phyloP scores from a whole-genome alignment of 441 rosid genomes.

The Jatropha multifida region DNA sequence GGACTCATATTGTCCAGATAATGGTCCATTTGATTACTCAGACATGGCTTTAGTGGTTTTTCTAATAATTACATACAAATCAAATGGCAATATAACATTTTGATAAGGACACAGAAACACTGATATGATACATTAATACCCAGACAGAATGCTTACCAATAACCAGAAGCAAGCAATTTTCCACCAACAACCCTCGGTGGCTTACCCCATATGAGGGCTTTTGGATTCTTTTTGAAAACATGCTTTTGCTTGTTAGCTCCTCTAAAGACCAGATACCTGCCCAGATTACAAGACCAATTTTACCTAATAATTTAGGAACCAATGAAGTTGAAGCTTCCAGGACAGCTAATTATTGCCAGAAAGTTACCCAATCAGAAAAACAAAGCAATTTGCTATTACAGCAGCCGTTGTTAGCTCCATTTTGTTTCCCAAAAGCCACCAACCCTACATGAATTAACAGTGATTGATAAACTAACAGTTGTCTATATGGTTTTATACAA shows the following conservation, averaged over 20 bases:
- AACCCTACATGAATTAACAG: conserved; percentile 49
- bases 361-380: conserved; percentile 75
- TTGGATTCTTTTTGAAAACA: conserved; percentile 78
- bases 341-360: conserved; percentile 11
- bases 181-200: conserved; percentile 82
- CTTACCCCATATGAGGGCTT: conserved; percentile 77
- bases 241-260: conserved; percentile 95
- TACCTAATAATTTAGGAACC: conserved; percentile 7
- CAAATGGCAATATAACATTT: not conserved
- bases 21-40: not conserved
- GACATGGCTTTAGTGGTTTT: not conserved
- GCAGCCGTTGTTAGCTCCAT: conserved; percentile 65
- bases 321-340: not conserved
- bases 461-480: conserved; percentile 6
- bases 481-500: not conserved
- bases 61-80: not conserved
- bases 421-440: conserved; percentile 88
- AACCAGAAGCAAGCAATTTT: conserved; percentile 91
- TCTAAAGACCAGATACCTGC: conserved; percentile 77
- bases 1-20: not conserved
- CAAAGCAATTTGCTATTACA: conserved; percentile 53
- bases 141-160: conserved; percentile 50
- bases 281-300: conserved; percentile 13
- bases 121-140: not conserved
- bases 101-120: not conserved